phyloP scores from a whole-genome alignment of 2,329 filamentous ascomycete genomes.

The Ciborinia camelliae region DNA sequence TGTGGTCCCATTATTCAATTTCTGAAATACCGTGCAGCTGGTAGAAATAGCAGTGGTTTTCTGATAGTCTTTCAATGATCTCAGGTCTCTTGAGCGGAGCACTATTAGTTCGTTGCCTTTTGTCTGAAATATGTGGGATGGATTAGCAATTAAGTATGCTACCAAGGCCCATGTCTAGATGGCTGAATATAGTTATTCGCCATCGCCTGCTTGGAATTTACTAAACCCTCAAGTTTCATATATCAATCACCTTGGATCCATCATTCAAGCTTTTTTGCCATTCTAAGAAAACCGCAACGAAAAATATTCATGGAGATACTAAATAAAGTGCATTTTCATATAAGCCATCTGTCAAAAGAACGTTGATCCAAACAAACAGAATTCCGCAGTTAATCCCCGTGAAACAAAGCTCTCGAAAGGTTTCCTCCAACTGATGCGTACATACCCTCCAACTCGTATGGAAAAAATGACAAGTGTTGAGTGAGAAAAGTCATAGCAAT shows the following conservation, averaged over 20 bases:
- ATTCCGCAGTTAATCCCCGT: no score
- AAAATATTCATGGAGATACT: no score
- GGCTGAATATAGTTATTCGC: neutral
- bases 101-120: neutral
- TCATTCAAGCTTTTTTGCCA: neutral
- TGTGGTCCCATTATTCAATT: neutral
- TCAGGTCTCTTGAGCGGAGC: neutral
- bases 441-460: neutral
- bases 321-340: neutral
- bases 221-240: neutral
- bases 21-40: fast-evolving
- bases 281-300: no score
- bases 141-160: neutral
- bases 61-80: no score
- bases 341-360: no score
- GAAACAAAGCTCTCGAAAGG: neutral
- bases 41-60: fast-evolving
- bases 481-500: neutral
- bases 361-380: no score
- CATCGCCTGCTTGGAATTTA: neutral
- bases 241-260: neutral
- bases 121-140: neutral
- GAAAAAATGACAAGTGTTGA: no score
- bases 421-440: neutral
- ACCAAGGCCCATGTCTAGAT: neutral